These are phyloP conservation scores for Alternaria hordeiaustralica DNA, from an alignment of 2,329 filamentous ascomycete species.

Conservation along the genomic window DNA sequence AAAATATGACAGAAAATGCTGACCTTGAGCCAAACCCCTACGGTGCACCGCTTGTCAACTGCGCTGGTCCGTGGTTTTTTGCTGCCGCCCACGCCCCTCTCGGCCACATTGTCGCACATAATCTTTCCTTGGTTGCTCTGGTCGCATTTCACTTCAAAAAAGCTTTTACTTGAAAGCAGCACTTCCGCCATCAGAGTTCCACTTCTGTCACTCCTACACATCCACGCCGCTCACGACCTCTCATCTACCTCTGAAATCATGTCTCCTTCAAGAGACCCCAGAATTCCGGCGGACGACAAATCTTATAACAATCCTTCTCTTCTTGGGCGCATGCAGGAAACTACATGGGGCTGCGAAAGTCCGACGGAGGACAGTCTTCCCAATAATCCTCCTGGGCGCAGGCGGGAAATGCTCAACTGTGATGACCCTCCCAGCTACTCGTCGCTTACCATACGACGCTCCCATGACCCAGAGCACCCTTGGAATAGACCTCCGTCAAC, in stretches of 20 bases:
- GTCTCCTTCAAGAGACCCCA: neutral
- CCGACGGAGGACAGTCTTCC: neutral
- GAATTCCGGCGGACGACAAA: neutral
- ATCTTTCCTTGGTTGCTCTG: neutral
- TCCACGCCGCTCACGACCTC: neutral
- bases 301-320: neutral
- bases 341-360: neutral
- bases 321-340: neutral
- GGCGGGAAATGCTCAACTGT: neutral
- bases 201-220: neutral
- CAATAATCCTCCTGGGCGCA: neutral
- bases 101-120: neutral
- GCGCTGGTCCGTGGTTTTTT: neutral
- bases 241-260: neutral
- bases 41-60: neutral
- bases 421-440: neutral
- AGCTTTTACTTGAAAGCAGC: neutral
- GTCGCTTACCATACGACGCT: neutral
- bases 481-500: neutral
- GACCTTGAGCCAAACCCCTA: neutral
- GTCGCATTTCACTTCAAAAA: neutral
- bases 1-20: neutral
- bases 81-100: neutral
- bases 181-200: neutral
- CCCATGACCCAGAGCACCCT: neutral